These are phyloP conservation scores for Aureobasidium pullulans DNA, from an alignment of 2,329 filamentous ascomycete species.

Conservation along the genomic window DNA sequence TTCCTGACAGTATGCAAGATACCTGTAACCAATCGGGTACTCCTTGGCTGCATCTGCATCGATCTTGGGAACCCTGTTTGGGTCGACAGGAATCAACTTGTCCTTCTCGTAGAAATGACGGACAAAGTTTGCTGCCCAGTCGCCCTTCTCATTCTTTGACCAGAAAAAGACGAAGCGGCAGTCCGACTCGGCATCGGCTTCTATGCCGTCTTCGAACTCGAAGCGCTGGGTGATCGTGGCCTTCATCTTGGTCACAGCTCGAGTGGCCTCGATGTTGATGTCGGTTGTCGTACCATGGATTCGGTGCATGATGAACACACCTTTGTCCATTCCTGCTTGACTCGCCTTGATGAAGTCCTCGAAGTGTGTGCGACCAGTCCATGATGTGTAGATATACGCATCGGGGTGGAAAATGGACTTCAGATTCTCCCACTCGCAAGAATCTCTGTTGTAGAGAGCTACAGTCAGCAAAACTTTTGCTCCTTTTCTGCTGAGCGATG, in stretches of 20 bases:
- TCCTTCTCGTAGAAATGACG: slow-evolving; percentile 48
- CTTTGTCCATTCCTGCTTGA: slow-evolving; percentile 35
- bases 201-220: slow-evolving; percentile 29
- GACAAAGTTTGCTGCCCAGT: slow-evolving; percentile 41
- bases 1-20: slow-evolving; percentile 41
- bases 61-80: slow-evolving; percentile 34
- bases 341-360: slow-evolving; percentile 35
- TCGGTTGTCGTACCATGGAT: slow-evolving; percentile 38
- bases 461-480: background rate
- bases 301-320: slow-evolving; percentile 40
- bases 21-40: slow-evolving; percentile 41
- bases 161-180: slow-evolving; percentile 29
- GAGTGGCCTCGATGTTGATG: slow-evolving; percentile 31
- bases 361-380: slow-evolving; percentile 39
- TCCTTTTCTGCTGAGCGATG: slow-evolving; percentile 1
- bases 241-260: slow-evolving; percentile 45
- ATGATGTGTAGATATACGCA: slow-evolving; percentile 45
- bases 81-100: slow-evolving; percentile 41
- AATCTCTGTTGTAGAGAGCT: slow-evolving; percentile 24
- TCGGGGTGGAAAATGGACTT: slow-evolving; percentile 43
- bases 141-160: slow-evolving; percentile 17
- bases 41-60: slow-evolving; percentile 33
- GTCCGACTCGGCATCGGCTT: slow-evolving; percentile 42
- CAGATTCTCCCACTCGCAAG: slow-evolving; percentile 48
- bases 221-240: slow-evolving; percentile 46